Conservation (phyloP, 176 grass and related monocot genomes). For the Guadua angustifolia region DNA sequence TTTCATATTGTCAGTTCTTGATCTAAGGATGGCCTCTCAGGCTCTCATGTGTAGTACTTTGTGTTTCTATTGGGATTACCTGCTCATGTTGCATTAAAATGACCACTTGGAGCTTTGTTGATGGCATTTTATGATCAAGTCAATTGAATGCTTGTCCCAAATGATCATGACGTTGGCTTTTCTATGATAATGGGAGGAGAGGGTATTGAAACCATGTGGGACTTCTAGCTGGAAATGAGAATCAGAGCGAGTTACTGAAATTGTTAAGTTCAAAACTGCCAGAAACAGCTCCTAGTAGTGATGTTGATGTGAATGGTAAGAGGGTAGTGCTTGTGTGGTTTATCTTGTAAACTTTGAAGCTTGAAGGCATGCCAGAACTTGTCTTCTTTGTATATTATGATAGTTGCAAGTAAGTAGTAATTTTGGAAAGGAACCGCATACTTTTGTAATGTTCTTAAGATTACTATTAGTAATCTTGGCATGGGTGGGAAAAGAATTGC, state of each 20-base stretch:
- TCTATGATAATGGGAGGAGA: conserved; percentile 16
- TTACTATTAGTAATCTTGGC: background rate
- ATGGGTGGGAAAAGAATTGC: conserved; percentile 2
- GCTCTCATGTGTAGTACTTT: conserved; percentile 1
- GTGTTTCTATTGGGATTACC: background rate
- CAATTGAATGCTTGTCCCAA: background rate
- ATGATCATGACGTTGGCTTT: background rate
- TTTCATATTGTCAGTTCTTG: background rate
- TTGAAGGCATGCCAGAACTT: background rate
- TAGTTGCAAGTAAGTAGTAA: background rate
- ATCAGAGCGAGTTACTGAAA: background rate
- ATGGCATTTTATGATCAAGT: conserved; percentile 1
- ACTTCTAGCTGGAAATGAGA: background rate
- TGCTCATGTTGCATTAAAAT: background rate
- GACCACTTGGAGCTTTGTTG: background rate
- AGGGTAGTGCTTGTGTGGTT: background rate
- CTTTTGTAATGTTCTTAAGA: background rate
- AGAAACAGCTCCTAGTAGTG: conserved; percentile 2
- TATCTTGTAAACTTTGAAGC: background rate
- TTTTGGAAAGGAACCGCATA: background rate
- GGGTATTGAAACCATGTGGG: background rate
- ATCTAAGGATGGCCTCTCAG: background rate
- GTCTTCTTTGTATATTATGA: background rate
- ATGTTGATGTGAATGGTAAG: background rate
- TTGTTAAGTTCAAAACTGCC: background rate